Conservation (phyloP, 495 filamentous ascomycete species). For the Articulospora tetracladia region DNA sequence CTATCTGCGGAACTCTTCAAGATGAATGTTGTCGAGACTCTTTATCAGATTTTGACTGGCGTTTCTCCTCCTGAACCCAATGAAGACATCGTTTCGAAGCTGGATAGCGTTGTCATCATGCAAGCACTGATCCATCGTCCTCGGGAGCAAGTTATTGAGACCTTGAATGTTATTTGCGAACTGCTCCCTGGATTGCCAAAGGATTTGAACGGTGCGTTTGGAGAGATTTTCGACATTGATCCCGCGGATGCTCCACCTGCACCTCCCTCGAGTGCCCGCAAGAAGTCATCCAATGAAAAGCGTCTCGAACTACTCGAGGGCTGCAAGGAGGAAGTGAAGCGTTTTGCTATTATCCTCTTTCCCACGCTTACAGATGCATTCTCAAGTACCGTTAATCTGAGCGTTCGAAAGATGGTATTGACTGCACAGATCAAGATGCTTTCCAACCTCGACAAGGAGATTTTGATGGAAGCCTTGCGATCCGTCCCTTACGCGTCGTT, state of each 20-base stretch:
- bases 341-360: constrained; percentile 92
- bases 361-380: constrained; percentile 96
- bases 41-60: constrained; percentile 96
- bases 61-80: constrained; percentile 82
- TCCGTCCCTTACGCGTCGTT: constrained; percentile 96
- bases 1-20: constrained; percentile 89
- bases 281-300: constrained; percentile 69
- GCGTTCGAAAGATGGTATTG: constrained; percentile 93
- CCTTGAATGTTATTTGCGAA: constrained; percentile 96
- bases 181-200: constrained; percentile 68
- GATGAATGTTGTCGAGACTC: constrained; percentile 95
- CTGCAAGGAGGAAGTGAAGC: constrained; percentile 80
- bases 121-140: constrained; percentile 95
- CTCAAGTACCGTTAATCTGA: constrained; percentile 97
- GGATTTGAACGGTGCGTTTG: constrained; percentile 45
- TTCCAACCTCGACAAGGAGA: constrained; percentile 80
- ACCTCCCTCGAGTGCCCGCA: constrained; percentile 27
- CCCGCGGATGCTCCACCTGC: constrained; percentile 27
- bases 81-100: constrained; percentile 80
- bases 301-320: constrained; percentile 70
- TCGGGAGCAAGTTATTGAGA: constrained; percentile 95
- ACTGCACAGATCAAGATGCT: constrained; percentile 97
- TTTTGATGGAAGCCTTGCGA: constrained; percentile 84
- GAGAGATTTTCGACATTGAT: constrained; percentile 41
- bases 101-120: constrained; percentile 98